phyloP scores from a whole-genome alignment of 495 filamentous ascomycete species.

The Tuber aestivum region DNA sequence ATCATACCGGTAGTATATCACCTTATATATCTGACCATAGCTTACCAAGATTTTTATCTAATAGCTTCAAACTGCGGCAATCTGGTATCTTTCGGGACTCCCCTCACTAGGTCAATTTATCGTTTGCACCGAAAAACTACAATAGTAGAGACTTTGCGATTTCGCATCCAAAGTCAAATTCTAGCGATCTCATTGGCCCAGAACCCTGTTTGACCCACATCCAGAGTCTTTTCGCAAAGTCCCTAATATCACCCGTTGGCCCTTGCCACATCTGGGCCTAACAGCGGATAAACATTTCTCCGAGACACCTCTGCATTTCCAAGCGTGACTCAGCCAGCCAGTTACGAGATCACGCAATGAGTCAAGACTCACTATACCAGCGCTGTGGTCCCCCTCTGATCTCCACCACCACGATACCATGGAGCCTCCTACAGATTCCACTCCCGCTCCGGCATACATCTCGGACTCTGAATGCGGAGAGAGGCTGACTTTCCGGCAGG shows the following conservation, averaged over 20 bases:
- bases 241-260: neutral
- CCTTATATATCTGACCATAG: neutral
- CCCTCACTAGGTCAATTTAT: neutral
- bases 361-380: neutral
- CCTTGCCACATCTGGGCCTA: neutral
- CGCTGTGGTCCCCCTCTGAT: neutral
- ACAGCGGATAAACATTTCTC: neutral
- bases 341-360: neutral
- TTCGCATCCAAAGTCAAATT: too few species aligned
- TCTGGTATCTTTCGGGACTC: neutral
- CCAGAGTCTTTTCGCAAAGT: too few species aligned
- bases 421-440: neutral
- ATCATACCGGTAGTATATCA: neutral
- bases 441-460: slow-evolving; percentile 1
- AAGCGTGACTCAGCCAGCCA: neutral
- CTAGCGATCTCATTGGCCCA: too few species aligned
- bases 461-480: neutral
- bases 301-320: neutral
- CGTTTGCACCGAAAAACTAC: neutral
- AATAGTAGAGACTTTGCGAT: too few species aligned
- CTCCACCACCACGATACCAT: neutral
- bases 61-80: neutral
- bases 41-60: neutral
- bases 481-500: neutral
- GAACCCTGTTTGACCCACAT: too few species aligned